Base-by-base conservation (phyloP, 2,329 filamentous ascomycete genomes). In the Gliomastix tumulicola region DNA sequence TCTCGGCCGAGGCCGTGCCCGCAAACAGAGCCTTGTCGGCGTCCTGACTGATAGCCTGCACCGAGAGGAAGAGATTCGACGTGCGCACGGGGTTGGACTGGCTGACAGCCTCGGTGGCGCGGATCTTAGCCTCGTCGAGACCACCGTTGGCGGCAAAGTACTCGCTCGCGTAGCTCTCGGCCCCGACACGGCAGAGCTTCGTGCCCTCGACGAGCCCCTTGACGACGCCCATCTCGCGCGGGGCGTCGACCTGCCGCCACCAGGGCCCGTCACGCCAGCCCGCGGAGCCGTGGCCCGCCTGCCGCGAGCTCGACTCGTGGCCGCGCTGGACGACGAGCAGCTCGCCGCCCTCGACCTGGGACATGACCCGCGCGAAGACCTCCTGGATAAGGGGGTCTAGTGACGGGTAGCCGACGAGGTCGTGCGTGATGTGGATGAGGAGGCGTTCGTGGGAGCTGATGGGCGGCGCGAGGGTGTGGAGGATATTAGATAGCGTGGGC, bases 341-440 rank as follows among this genome's bases (percentile, higher is more conserved):
- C 52, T 97, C 92, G 38, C 92, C 92, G 45, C 92, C 92, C 63
- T 98, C 92, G 32, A 98, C 92, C 65, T 98, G 92, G n/a, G 88
- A 78, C 92, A 98, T 98, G 52, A 98, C 89, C 36, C 88, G 82
- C 38, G 84, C 84, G 66, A 98, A 98, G 44, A 92, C 88, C 40
- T 76, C 76, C 63, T 97, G 88, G 50, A 97, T 87, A 37, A 96
- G 75, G 15, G 90, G 88, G 56, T 97, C 90, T 49, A 98, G 79
- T 15, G 88, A 90, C 4, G 92, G 92, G 58, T 98, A 98, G 48
- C 88, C 88, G 48, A 88, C 81, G 30, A 98, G 77, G 59, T 97
- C 92, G 67, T 98, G 92, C 8, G 90, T 95, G 45, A 92, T 94
- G 66, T 98, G 92, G 51, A 98, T 97, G 51, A 94, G 84, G 7